These are phyloP conservation scores for Chlorophyllum brunneum DNA, from an alignment of 768 basidiomycete genomes.

Conservation along the genomic window DNA sequence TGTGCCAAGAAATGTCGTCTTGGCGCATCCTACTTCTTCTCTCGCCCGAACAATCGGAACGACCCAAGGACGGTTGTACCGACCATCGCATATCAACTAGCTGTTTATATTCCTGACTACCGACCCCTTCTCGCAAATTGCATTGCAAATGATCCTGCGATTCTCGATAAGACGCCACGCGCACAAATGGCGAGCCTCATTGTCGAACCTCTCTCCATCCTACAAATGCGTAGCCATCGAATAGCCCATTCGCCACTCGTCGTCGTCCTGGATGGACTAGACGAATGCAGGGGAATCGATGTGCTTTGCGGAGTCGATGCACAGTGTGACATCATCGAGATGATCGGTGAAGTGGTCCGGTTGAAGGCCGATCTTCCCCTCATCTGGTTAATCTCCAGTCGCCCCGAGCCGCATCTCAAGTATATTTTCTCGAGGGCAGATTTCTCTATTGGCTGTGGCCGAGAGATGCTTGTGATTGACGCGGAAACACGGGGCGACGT, in stretches of 20 bases:
- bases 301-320: too few species aligned
- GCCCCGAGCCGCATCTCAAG: background rate
- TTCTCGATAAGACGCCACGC: conserved; percentile 3
- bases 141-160: background rate
- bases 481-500: background rate
- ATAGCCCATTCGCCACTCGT: background rate
- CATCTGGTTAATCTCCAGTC: background rate
- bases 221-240: background rate
- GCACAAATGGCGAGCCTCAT: conserved; percentile 8
- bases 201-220: background rate
- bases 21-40: conserved; percentile 11
- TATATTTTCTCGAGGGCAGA: background rate
- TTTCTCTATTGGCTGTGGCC: background rate
- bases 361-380: background rate
- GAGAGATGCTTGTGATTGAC: background rate
- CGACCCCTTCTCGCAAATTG: background rate
- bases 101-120: background rate
- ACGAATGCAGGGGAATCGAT: background rate
- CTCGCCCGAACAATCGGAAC: background rate
- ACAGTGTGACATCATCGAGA: background rate
- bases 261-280: conserved; percentile 1
- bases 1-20: conserved; percentile 1
- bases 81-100: conserved; percentile 9
- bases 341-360: background rate
- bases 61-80: background rate